Evolutionary conservation across 129 eudicot genomes (phyloP).

Genomic region (Scalesia atractyloides): DNA sequence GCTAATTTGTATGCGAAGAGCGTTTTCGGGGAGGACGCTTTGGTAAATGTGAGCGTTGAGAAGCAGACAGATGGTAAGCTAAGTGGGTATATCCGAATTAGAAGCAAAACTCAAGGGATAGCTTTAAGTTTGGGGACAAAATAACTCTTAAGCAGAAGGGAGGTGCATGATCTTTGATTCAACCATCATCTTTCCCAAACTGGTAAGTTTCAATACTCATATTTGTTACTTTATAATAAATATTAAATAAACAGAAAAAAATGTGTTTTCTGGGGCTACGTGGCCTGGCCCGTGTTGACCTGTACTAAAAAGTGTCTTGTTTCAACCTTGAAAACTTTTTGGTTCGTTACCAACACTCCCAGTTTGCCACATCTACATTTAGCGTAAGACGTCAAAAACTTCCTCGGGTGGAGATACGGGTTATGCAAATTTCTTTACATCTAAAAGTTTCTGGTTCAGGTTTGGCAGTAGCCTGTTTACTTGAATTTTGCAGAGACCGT

Average conservation of each 20-base stretch:
- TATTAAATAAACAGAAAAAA: no score
- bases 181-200: not conserved
- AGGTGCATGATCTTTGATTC: conserved; percentile 64
- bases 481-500: conserved; percentile 19
- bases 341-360: not conserved
- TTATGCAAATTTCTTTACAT: not conserved
- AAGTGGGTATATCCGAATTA: conserved; percentile 87
- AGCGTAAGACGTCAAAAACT: not conserved
- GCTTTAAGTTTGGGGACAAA: conserved; percentile 95
- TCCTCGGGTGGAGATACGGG: not conserved
- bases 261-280: no score
- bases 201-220: conserved; percentile 3
- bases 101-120: conserved; percentile 98
- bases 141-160: conserved; percentile 99
- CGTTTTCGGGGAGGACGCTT: conserved; percentile 97
- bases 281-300: not conserved
- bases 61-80: conserved; percentile 84
- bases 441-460: not conserved
- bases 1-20: conserved; percentile 96
- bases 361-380: not conserved
- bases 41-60: conserved; percentile 89
- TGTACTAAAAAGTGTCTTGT: not conserved
- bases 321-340: not conserved
- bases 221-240: no score
- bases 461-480: conserved; percentile 12